These are phyloP conservation scores for Rehmannia glutinosa DNA, from an alignment of 257 asterid genomes.

Conservation along the genomic window DNA sequence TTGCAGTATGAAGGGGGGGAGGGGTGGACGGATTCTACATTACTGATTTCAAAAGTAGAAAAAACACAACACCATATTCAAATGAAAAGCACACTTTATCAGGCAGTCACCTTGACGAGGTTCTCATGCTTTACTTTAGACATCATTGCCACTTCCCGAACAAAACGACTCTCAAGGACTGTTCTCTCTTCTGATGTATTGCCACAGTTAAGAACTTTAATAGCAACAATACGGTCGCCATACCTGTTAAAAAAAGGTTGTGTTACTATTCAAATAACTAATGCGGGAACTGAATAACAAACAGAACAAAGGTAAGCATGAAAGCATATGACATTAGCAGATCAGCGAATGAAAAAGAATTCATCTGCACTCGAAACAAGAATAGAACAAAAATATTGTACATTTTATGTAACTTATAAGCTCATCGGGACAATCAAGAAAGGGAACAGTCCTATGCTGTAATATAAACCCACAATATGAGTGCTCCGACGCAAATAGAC, in stretches of 20 bases:
- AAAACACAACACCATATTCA: neutral
- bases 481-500: neutral
- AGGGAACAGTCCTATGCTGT: no score
- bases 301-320: constrained; percentile 13
- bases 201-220: constrained; percentile 79
- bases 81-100: neutral
- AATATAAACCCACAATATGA: neutral
- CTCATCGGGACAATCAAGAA: no score
- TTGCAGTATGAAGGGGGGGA: neutral
- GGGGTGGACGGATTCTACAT: no score
- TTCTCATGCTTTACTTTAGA: constrained; percentile 87
- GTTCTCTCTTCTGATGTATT: constrained; percentile 65
- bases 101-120: constrained; percentile 72
- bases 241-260: constrained; percentile 41
- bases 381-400: neutral
- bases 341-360: neutral
- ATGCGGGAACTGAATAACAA: neutral
- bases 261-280: neutral
- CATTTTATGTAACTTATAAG: neutral
- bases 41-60: neutral
- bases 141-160: constrained; percentile 93
- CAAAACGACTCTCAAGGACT: constrained; percentile 77
- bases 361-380: neutral
- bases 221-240: constrained; percentile 83
- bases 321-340: neutral